Evolutionary conservation across 768 basidiomycete genomes (phyloP).

Genomic region (Tricholoma sp.): DNA sequence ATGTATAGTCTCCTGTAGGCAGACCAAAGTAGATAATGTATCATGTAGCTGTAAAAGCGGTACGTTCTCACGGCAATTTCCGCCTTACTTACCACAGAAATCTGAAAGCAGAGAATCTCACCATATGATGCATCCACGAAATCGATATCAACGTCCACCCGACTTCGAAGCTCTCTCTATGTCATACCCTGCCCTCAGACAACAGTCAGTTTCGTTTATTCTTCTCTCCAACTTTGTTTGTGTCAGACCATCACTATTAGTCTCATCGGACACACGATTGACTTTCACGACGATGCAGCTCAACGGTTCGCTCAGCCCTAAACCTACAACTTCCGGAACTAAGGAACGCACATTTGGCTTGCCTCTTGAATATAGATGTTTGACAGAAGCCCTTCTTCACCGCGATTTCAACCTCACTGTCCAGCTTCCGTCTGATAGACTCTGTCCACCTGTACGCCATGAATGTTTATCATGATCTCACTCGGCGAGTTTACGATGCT

Average conservation of each 20-base stretch:
- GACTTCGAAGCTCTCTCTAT: slow-evolving; percentile 60
- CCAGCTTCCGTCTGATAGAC: slow-evolving; percentile 58
- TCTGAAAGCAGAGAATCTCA: too few species aligned
- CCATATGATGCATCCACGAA: slow-evolving; percentile 38
- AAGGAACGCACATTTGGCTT: slow-evolving; percentile 8
- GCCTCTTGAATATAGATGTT: slow-evolving; percentile 49
- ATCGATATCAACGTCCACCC: slow-evolving; percentile 32
- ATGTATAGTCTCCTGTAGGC: too few species aligned
- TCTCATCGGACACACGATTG: slow-evolving; percentile 41
- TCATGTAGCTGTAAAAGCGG: too few species aligned
- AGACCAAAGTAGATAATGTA: too few species aligned
- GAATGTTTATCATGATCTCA: not conserved
- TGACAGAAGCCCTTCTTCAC: slow-evolving; percentile 75
- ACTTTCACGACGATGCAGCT: slow-evolving; percentile 70
- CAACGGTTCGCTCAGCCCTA: slow-evolving; percentile 46
- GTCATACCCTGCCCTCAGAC: slow-evolving; percentile 40
- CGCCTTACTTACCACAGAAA: too few species aligned
- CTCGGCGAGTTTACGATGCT: not conserved
- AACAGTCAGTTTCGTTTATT: slow-evolving; percentile 5
- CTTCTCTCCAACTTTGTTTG: not conserved
- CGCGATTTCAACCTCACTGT: slow-evolving; percentile 69
- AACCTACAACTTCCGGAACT: not conserved
- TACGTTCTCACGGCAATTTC: too few species aligned
- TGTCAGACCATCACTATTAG: not conserved
- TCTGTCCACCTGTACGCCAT: slow-evolving; percentile 79